Base-by-base conservation (phyloP, 768 basidiomycete species). In the Austroboletus eburneus region DNA sequence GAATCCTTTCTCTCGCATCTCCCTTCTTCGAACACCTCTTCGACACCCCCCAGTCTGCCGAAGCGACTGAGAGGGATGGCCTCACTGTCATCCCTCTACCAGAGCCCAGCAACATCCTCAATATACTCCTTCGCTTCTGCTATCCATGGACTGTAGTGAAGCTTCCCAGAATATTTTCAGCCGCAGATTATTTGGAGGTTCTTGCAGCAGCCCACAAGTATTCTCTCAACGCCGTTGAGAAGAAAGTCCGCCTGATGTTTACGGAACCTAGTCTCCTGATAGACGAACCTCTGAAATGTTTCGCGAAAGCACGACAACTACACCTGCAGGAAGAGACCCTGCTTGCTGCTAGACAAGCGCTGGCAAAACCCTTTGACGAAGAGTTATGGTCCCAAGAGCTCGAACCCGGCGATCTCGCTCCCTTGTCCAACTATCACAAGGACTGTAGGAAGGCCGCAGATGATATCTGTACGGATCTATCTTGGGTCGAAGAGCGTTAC, bases 11-110 rank as follows among this genome's bases (percentile, higher is more conserved):
- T 12, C 57, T 68, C 16, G 57, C 68, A 0, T 71, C 70, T 10
- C 57, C 65, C 0, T 57, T 65, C 49, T 73, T 70, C 48, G 51
- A 59, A 24, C 48, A 54, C 18, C 57, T 72, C 43, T 65, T 71
- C 39, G 32, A 48, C n/a, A 43, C 65, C 8, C 62, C 64, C 3
- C 62, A 69, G 27, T 48, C 64, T n/a, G 14, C 40, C 13, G 21
- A 50, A 36, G 41, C 5, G 27, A 12, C 27, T 6, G 45, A 36
- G 58, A 55, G 39, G 29, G 55, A 63, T 18, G 50, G 45, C 14
- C 49, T 62, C n/a, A 30, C 43, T 34, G 55, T 66, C 34, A 45
- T 66, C 17, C 33, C 45, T 7, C 22, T 64, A 13, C 17, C 50
- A 9, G 59, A 64, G 45, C 34, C 45, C 17, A 44, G 48, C 37